Base-by-base conservation (phyloP, 305 asterid species). In the Euphrasia arctica region DNA sequence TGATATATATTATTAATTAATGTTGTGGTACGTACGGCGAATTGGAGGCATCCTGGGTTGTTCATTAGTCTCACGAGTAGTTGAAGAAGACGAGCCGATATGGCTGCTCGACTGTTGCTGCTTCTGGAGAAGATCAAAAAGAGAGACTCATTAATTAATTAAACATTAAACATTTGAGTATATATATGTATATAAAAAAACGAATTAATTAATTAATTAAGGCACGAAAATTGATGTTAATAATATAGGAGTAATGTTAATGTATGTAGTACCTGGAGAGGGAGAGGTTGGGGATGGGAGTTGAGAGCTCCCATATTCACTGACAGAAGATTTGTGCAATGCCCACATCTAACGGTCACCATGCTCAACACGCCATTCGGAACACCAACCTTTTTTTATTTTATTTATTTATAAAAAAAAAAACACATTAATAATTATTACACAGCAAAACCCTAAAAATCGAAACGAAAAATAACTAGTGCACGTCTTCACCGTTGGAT, bases 341-440 rank as follows among this genome's bases (percentile, higher is more conserved):
- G 97, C 39, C 97, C 97, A 69, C 97, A 90, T 80, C 95, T 85
- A n/a, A 90, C 97, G 0, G 97, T 85, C 69, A 87, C 97, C 18
- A 83, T 75, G 5, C 78, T 80, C 61, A 76, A 63, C 86, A 79
- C 79, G 71, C 81, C 87, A 71, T 82, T 72, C 52, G 97, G 97
- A 71, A 90, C 89, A 62, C 82, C 87, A 55, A 90, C 97, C 97
- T 90, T 34, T 34, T 31, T 31, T 31, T 31, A 29, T 31, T 31
- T 31, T 4, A 31, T 31, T 29, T 29, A 13, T 10, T 6, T 22
- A 9, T 27, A 5, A 55, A 9, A 48, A 25, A 25, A 25, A 48
- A 25, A 25, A 25, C 27, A 25, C 27, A 25, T 25, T 25, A 25
- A 25, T 48, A 5, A 48, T 11, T 14, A 12, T 34, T 32, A 32